phyloP scores from a whole-genome alignment of 2,329 filamentous ascomycete species.

The Xylariales sp. region DNA sequence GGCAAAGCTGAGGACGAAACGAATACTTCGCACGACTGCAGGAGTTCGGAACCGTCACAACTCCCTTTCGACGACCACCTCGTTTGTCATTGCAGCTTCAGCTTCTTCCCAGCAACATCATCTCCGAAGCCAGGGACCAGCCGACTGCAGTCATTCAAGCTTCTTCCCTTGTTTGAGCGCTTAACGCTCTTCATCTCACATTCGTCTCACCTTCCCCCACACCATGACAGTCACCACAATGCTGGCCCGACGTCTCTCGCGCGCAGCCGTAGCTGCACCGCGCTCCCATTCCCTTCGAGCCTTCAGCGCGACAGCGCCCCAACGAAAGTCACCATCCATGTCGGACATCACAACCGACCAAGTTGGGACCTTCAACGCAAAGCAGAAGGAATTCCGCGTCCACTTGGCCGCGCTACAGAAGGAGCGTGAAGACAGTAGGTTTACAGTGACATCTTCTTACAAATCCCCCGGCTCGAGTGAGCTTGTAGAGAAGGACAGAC shows the following conservation, averaged over 20 bases:
- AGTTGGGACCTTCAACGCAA: constrained; percentile 71
- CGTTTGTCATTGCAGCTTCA: no score
- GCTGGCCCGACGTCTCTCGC: constrained; percentile 48
- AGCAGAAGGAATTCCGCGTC: constrained; percentile 83
- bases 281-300: constrained; percentile 46
- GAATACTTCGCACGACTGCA: no score
- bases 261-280: constrained; percentile 38
- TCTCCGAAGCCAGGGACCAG: no score
- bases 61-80: no score
- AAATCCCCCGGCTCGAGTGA: no score
- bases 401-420: constrained; percentile 71
- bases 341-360: constrained; percentile 74
- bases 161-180: not conserved
- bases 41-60: no score
- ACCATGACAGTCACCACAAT: no score
- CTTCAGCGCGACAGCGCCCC: constrained; percentile 50
- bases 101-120: no score
- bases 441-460: not conserved
- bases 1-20: no score
- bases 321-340: constrained; percentile 64
- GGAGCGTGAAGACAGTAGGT: constrained; percentile 80
- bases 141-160: not conserved
- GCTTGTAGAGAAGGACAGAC: no score
- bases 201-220: not conserved
- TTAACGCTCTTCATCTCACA: not conserved